Conservation (phyloP, 305 asterid genomes). For the Solanum aculeatissimum region DNA sequence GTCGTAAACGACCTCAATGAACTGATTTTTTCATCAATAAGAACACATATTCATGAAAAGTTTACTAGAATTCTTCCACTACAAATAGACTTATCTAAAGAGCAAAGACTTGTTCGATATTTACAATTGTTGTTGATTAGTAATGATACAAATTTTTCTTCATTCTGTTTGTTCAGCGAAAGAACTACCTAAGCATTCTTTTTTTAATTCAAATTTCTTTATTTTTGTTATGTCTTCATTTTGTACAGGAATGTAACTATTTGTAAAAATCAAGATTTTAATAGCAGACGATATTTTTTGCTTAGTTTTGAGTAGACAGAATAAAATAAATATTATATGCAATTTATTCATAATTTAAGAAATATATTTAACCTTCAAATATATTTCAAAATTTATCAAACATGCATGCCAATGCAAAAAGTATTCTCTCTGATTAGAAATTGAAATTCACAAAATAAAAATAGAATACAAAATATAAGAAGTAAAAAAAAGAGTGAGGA, state of each 20-base stretch:
- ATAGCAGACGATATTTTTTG: no score
- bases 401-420: neutral
- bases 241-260: neutral
- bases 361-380: no score
- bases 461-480: no score
- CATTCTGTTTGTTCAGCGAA: neutral
- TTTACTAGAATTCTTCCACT: neutral
- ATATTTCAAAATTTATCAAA: neutral
- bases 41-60: neutral
- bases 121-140: neutral
- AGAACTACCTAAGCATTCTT: neutral
- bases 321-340: no score
- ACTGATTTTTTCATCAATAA: no score
- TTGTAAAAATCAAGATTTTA: no score
- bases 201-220: neutral
- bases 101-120: neutral
- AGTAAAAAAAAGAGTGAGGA: no score
- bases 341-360: neutral
- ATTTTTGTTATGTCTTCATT: accelerated
- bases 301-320: neutral
- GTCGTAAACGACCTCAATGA: no score
- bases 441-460: no score
- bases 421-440: neutral
- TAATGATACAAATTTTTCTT: neutral
- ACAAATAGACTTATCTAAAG: neutral